These are phyloP conservation scores for Cerioporus squamosus DNA, from an alignment of 1,284 basidiomycete species.

Conservation along the genomic window DNA sequence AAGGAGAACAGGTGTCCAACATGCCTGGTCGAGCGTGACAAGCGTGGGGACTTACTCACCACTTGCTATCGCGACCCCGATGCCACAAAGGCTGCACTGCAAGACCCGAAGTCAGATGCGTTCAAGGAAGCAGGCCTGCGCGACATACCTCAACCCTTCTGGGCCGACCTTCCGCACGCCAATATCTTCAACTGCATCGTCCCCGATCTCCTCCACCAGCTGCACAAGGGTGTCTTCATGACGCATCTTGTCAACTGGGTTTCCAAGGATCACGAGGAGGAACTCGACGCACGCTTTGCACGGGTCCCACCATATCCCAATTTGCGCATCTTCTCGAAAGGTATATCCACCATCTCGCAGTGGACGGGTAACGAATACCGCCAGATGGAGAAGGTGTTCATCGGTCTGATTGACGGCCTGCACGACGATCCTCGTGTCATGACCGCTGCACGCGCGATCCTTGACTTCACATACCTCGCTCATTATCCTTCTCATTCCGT, in stretches of 20 bases:
- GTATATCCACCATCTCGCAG: slow-evolving; percentile 28
- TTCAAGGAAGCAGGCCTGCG: slow-evolving; percentile 10
- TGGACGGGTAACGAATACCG: slow-evolving; percentile 33
- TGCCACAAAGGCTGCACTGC: background rate
- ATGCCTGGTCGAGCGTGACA: slow-evolving; percentile 1
- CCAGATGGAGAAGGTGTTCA: slow-evolving; percentile 29
- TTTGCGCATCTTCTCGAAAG: slow-evolving; percentile 29
- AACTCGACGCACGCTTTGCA: slow-evolving; percentile 30
- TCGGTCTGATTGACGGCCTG: slow-evolving; percentile 25
- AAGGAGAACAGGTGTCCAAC: slow-evolving; percentile 8
- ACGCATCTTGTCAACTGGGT: slow-evolving; percentile 34
- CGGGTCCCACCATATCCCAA: slow-evolving; percentile 21
- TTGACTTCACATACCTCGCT: slow-evolving; percentile 35
- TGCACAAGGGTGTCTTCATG: slow-evolving; percentile 37
- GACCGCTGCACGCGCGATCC: slow-evolving; percentile 21
- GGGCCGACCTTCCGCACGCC: slow-evolving; percentile 25
- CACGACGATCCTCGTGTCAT: slow-evolving; percentile 3
- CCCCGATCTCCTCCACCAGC: slow-evolving; percentile 31
- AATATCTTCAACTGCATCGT: slow-evolving; percentile 30
- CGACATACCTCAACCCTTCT: slow-evolving; percentile 23
- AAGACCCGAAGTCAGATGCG: background rate
- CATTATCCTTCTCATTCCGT: slow-evolving; percentile 21
- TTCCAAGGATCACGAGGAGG: slow-evolving; percentile 11
- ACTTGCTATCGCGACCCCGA: background rate
- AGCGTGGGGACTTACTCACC: slow-evolving; percentile 9